Evolutionary conservation across 2,329 filamentous ascomycete genomes (phyloP).

Genomic region (Talaromyces pinophilus): DNA sequence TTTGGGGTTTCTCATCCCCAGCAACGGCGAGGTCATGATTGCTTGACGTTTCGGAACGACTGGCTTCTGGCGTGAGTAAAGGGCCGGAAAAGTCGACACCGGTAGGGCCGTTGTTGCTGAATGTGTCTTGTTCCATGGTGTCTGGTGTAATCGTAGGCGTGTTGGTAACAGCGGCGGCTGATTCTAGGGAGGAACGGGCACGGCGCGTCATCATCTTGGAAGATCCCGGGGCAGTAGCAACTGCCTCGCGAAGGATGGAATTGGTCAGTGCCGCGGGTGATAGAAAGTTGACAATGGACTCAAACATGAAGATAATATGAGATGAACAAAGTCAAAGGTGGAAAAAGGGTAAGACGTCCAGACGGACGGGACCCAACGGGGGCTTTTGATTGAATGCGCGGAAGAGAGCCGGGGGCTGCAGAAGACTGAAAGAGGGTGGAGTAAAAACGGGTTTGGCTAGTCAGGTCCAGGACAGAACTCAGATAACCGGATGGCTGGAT

Average conservation of each 20-base stretch:
- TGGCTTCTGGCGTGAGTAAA: constrained; percentile 47
- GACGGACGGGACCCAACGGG: constrained; percentile 14
- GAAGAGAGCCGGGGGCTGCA: constrained; percentile 4
- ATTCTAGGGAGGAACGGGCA: constrained; percentile 34
- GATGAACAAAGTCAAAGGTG: background rate
- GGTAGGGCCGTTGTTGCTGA: constrained; percentile 33
- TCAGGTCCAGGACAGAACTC: constrained; percentile 12
- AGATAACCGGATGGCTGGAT: background rate
- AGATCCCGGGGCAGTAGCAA: constrained; percentile 16
- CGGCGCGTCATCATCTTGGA: constrained; percentile 34
- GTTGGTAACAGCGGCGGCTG: constrained; percentile 27
- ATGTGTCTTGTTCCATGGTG: constrained; percentile 26
- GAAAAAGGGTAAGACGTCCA: constrained; percentile 4
- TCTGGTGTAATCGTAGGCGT: constrained; percentile 29
- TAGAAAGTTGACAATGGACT: constrained; percentile 24
- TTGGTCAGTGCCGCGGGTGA: constrained; percentile 23
- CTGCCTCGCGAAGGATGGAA: constrained; percentile 20
- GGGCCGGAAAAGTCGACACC: constrained; percentile 41
- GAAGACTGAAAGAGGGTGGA: constrained; percentile 14
- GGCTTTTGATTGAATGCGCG: constrained; percentile 15
- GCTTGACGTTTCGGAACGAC: constrained; percentile 47
- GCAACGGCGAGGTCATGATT: constrained; percentile 39
- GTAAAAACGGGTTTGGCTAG: constrained; percentile 15
- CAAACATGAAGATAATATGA: constrained; percentile 23
- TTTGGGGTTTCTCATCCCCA: constrained; percentile 36